phyloP scores from a whole-genome alignment of 2,329 filamentous ascomycete genomes.

The Sarocladium brachiariae region DNA sequence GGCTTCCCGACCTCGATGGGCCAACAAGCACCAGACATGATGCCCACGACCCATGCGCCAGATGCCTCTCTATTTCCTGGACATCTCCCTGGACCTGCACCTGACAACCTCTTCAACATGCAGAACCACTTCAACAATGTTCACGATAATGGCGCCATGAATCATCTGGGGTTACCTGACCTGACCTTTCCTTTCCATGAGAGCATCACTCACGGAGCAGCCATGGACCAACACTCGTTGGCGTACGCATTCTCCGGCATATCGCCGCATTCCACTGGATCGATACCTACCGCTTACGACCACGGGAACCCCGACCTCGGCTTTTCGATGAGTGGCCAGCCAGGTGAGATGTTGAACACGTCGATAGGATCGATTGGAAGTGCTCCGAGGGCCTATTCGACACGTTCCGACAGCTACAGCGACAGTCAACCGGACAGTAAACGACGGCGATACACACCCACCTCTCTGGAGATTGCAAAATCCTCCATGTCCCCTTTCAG shows the following conservation, averaged over 20 bases:
- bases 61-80: background rate
- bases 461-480: background rate
- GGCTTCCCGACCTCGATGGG: background rate
- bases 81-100: background rate
- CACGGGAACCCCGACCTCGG: background rate
- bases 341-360: background rate
- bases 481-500: slow-evolving; percentile 10
- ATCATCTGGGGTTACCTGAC: background rate
- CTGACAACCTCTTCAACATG: slow-evolving; percentile 1
- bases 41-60: background rate
- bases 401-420: background rate
- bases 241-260: background rate
- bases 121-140: background rate
- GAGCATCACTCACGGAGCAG: background rate
- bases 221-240: slow-evolving; percentile 1
- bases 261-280: background rate
- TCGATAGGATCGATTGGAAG: background rate
- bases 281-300: background rate
- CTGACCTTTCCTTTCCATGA: background rate
- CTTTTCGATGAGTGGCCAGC: background rate
- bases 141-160: background rate
- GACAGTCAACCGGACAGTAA: background rate
- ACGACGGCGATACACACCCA: background rate
- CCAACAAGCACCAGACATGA: background rate
- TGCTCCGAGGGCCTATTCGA: background rate